Percentiles rank a stretch among this genome's conserved stretches.
Evolutionary conservation across 1,284 basidiomycete species (phyloP).

Genomic region (Trametes polyzona): DNA sequence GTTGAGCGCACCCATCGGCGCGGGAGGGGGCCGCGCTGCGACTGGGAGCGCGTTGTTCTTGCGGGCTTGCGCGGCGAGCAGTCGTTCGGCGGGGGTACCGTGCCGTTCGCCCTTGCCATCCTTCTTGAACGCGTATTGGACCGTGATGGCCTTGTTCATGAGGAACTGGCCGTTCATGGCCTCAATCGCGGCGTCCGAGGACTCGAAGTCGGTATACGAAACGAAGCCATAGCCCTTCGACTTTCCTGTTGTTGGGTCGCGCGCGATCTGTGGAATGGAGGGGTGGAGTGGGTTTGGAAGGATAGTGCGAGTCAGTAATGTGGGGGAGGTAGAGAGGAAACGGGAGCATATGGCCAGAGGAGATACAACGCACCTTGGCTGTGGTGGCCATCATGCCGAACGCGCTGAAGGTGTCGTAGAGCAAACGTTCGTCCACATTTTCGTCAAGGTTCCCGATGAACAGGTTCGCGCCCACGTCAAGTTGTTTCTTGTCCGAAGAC

Average conservation of each 20-base stretch:
- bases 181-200: slow-evolving; percentile 95
- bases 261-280: slow-evolving; percentile 69
- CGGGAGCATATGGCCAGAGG: slow-evolving; percentile 14
- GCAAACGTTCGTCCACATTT: slow-evolving; percentile 88
- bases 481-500: slow-evolving; percentile 95
- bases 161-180: slow-evolving; percentile 97
- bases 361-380: slow-evolving; percentile 74
- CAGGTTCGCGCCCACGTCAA: slow-evolving; percentile 97
- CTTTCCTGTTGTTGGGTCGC: slow-evolving; percentile 82
- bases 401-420: slow-evolving; percentile 95
- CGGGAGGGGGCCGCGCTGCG: slow-evolving; percentile 67
- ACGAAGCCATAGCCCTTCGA: slow-evolving; percentile 98
- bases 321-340: slow-evolving; percentile 3
- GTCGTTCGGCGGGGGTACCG: slow-evolving; percentile 92
- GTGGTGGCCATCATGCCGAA: slow-evolving; percentile 95
- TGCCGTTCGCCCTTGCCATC: slow-evolving; percentile 98
- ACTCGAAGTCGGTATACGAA: slow-evolving; percentile 96
- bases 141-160: slow-evolving; percentile 96
- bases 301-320: slow-evolving; percentile 7
- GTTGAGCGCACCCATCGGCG: slow-evolving; percentile 47
- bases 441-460: slow-evolving; percentile 96
- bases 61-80: slow-evolving; percentile 93
- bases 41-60: slow-evolving; percentile 91
- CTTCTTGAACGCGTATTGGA: slow-evolving; percentile 99
- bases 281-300: slow-evolving; percentile 1